Evolutionary conservation across 2,329 filamentous ascomycete genomes (phyloP), one percentile per base, ranked within the genome.

Genomic region (Ceratocystis variospora): DNA sequence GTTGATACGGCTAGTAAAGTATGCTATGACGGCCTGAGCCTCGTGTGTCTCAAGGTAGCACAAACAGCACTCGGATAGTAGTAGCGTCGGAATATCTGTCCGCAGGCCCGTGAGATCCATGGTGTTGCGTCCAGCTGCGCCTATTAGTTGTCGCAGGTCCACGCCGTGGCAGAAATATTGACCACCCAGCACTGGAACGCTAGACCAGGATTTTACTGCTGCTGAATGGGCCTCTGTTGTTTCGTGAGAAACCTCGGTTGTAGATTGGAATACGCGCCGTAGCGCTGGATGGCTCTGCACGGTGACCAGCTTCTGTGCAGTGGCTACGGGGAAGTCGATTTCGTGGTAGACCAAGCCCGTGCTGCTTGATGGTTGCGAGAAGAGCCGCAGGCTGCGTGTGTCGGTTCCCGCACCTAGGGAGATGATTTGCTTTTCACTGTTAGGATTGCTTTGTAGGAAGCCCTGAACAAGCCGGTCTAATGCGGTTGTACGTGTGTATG

Each of bases 31-130:
- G 1, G 77, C 76, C 46, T 80, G 79, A 0, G 91, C 87, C 63
- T 86, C 81, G 0, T 80, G 72, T 0, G 86, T 81, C 7, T 86
- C 80, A 0, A 99, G 82, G 72, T 99, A 99, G 74, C 94, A 90
- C 41, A 99, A 81, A 73, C 94, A 99, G 79, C 94, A 97, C 75
- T 99, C 94, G 0, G 93, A 97, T 5, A 99, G 80, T 28, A 99
- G 76, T 7, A 99, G 77, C 0, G 94, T 99, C 0, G 94, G 90
- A 0, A 89, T 28, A 73, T 83, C 71, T 70, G 76, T 72, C 77
- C 82, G 71, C 77, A 84, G 70, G 71, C 80, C 80, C 0, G 73
- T 70, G 1, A 77, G 65, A 0, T 31, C 68, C 25, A 67, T n/a
- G 12, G 66, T 55, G 2, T 15, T 45, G 15, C 22, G 50, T 5